phyloP scores from a whole-genome alignment of 257 asterid genomes.

The Nicotiana sylvestris region DNA sequence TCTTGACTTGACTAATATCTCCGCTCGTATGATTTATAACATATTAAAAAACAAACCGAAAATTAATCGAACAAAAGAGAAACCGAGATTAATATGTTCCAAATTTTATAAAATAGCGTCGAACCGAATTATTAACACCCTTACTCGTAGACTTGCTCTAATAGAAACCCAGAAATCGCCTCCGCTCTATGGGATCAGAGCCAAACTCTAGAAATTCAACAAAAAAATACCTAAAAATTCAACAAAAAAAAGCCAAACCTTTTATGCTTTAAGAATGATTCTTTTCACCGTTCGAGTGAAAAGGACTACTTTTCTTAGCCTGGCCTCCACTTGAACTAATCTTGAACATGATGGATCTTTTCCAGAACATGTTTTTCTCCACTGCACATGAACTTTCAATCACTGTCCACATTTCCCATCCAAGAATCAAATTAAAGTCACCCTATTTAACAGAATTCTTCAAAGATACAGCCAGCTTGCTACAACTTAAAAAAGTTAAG shows the following conservation, averaged over 20 bases:
- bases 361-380: background rate
- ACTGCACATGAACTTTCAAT: background rate
- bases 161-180: background rate
- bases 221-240: background rate
- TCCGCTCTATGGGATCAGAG: background rate
- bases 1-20: too few species aligned
- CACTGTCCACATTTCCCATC: background rate
- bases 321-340: background rate
- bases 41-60: too few species aligned
- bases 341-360: background rate
- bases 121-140: too few species aligned
- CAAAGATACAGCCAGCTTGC: slow-evolving; percentile 56
- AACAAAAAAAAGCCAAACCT: background rate
- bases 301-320: background rate
- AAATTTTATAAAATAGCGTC: too few species aligned
- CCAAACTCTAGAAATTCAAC: background rate
- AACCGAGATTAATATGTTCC: too few species aligned
- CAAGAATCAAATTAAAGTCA: background rate
- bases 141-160: too few species aligned
- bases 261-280: background rate
- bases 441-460: background rate
- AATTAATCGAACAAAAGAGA: too few species aligned
- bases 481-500: slow-evolving; percentile 46
- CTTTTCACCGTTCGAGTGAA: background rate
- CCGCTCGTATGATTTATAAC: too few species aligned